Conservation (phyloP, 139 green algal species). For the Tetraselmis striata region DNA sequence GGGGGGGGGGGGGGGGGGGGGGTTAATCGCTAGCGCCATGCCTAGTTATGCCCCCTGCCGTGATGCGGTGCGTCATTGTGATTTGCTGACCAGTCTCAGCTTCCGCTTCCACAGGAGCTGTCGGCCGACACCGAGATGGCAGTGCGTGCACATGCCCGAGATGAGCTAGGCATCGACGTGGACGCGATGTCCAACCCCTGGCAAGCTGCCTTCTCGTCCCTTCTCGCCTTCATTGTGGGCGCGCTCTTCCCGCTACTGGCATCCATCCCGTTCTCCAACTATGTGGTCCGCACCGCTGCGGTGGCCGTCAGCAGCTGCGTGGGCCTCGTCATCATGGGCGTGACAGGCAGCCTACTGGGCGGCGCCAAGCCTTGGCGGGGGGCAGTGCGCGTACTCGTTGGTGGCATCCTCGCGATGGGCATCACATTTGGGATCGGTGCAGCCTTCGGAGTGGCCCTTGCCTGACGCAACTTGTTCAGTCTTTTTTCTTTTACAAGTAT, state of each 20-base stretch:
- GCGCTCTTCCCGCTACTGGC: not conserved
- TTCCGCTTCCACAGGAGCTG: not conserved
- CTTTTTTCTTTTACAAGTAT: too few species aligned
- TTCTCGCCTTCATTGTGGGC: conserved; percentile 1
- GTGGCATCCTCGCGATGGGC: conserved; percentile 70
- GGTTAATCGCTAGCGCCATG: too few species aligned
- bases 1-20: too few species aligned
- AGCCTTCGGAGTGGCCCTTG: conserved; percentile 28
- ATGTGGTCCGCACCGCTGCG: not conserved
- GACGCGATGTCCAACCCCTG: conserved; percentile 76
- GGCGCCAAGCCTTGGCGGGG: conserved; percentile 45
- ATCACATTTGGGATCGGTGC: conserved; percentile 67
- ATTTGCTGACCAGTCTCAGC: too few species aligned
- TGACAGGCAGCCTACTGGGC: conserved; percentile 56
- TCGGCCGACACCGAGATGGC: not conserved
- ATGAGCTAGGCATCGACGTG: conserved; percentile 88
- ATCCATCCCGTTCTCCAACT: conserved; percentile 5
- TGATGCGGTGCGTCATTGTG: too few species aligned
- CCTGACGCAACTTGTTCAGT: too few species aligned
- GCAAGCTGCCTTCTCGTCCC: conserved; percentile 25
- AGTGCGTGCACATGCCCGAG: conserved; percentile 71
- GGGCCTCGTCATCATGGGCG: conserved; percentile 56
- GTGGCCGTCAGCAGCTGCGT: conserved; percentile 6
- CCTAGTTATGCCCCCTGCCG: too few species aligned
- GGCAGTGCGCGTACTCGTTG: conserved; percentile 59